Conservation (phyloP, 2,329 filamentous ascomycete species). For the Furcasterigmium furcatum region DNA sequence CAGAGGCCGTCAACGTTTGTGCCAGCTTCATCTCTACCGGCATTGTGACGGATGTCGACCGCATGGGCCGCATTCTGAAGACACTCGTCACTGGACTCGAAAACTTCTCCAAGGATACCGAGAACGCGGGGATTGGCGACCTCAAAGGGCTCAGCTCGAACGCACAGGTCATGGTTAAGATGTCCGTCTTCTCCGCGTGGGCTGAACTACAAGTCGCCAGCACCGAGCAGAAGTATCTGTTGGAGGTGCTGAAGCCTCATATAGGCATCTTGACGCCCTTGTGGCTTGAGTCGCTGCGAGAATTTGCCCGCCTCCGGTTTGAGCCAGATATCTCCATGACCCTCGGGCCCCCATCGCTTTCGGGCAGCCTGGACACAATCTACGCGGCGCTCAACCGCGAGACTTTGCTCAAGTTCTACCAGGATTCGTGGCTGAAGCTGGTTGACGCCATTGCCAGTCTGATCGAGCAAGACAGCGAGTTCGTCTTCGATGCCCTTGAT, state of each 20-base stretch:
- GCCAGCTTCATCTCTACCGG: constrained; percentile 97
- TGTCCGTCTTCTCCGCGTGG: constrained; percentile 96
- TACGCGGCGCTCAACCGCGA: constrained; percentile 94
- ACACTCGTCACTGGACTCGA: constrained; percentile 87
- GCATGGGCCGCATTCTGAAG: constrained; percentile 98
- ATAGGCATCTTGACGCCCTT: constrained; percentile 86
- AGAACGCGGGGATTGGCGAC: constrained; percentile 87
- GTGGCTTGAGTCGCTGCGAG: constrained; percentile 89
- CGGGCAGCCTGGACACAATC: constrained; percentile 85
- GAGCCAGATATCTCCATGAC: constrained; percentile 97
- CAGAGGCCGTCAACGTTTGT: constrained; percentile 94
- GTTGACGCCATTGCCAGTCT: constrained; percentile 96
- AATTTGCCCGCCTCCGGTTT: constrained; percentile 89
- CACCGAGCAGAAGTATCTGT: constrained; percentile 83
- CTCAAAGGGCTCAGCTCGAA: constrained; percentile 91
- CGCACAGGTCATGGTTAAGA: constrained; percentile 97
- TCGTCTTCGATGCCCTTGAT: constrained; percentile 94
- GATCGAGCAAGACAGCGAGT: constrained; percentile 96
- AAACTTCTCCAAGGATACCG: constrained; percentile 80
- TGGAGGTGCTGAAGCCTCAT: constrained; percentile 85
- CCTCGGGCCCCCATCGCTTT: constrained; percentile 74
- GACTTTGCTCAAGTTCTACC: constrained; percentile 91
- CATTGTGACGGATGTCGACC: constrained; percentile 93
- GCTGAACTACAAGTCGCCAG: constrained; percentile 95
- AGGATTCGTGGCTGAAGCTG: constrained; percentile 93